Base-by-base conservation (phyloP, 768 basidiomycete species). In the Lentinus brumalis region DNA sequence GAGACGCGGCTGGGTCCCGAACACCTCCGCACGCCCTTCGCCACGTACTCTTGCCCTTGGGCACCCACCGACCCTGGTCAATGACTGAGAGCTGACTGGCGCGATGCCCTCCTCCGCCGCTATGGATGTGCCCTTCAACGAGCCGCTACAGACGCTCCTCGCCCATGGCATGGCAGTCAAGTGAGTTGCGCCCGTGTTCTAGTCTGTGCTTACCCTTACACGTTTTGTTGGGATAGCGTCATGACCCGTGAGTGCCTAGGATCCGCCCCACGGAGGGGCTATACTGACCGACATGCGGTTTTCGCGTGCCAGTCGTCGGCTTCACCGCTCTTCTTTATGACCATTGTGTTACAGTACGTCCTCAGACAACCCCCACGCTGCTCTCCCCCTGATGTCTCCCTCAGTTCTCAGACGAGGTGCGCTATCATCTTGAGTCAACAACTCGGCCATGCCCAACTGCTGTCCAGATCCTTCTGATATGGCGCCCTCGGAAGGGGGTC, bases 301-400 rank as follows among this genome's bases (percentile, higher is more conserved):
- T 50, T 35, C 16, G 16, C 16, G 15, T n/a, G 26, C 15, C 40
- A 72, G 69, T 70, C 35, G 64, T 67, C 40, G 68, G 71, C 31
- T 61, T 72, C 5, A 66, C 65, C 16, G 65, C 66, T 39, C 64
- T 72, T 12, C 45, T 70, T 12, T 70, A 70, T 59, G 71, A 72
- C 56, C 71, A 72, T 45, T 49, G 70, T 18, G 49, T 70, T 16
- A 72, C 71, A 45, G 71, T 72, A 29, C 11, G 67, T 45, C 45
- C 16, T 42, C 45, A 11, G 12, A 16, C 26, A 46, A 40, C 49
- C 44, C 41, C 5, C 16, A 10, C 18, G 21, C 40, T 30, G 11
- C 38, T 32, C 41, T 1, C 7, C 8, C 16, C 0, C 35, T 35
- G 4, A 44, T 65, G 30, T 56, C 46, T 8, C 16, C 32, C 41